phyloP scores from a whole-genome alignment of 2,329 filamentous ascomycete species.

The Penicillium vulpinum region DNA sequence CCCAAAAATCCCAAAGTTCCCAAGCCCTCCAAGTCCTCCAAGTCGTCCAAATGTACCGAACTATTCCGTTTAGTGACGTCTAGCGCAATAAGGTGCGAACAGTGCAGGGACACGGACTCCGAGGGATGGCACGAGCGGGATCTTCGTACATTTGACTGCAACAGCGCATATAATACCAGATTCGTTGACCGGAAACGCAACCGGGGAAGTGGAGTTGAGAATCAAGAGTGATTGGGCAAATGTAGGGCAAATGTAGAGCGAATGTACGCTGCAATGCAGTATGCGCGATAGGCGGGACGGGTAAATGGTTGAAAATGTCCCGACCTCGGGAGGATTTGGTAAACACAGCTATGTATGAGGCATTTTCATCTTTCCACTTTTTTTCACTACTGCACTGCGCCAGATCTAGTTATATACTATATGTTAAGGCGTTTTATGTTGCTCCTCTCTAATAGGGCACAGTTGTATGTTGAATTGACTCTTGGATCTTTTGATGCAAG shows the following conservation, averaged over 20 bases:
- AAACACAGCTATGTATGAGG: conserved; percentile 4
- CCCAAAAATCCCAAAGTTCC: too few species aligned
- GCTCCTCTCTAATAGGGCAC: too few species aligned
- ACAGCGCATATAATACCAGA: neutral
- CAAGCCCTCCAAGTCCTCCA: too few species aligned
- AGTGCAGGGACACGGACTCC: conserved; percentile 10
- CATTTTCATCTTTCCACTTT: conserved; percentile 6
- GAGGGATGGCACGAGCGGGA: conserved; percentile 10
- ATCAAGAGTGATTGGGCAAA: conserved; percentile 1
- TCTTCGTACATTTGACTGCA: too few species aligned
- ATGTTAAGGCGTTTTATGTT: neutral
- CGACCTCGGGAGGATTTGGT: conserved; percentile 1
- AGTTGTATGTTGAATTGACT: too few species aligned
- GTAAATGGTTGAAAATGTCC: neutral
- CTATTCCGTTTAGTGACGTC: too few species aligned
- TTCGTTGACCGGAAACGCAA: conserved; percentile 10
- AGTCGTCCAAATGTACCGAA: too few species aligned
- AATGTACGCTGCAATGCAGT: conserved; percentile 3
- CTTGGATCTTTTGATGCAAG: neutral
- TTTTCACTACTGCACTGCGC: conserved; percentile 5
- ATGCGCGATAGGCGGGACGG: conserved; percentile 2
- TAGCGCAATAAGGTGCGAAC: conserved; percentile 14
- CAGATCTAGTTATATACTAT: conserved; percentile 4
- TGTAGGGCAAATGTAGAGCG: conserved; percentile 1
- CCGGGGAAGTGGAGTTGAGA: conserved; percentile 4